Evolutionary conservation across 768 basidiomycete genomes (phyloP).

Genomic region (Roridomyces roridus): DNA sequence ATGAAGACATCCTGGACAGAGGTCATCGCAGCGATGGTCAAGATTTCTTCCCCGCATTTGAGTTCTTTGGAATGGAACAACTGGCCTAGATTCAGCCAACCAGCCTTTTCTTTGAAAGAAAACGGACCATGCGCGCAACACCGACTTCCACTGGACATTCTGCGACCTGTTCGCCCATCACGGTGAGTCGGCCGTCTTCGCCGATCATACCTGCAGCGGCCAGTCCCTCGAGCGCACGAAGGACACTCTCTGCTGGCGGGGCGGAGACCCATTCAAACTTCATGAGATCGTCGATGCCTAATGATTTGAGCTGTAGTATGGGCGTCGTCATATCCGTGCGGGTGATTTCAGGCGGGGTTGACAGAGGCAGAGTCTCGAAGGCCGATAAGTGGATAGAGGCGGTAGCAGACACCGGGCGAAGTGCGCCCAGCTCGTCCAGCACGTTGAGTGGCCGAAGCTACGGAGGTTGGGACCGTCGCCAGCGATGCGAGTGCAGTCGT

Average conservation of each 20-base stretch:
- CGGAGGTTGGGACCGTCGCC: conserved; percentile 80
- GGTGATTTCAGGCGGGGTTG: conserved; percentile 89
- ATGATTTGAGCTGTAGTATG: conserved; percentile 90
- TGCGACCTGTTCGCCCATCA: conserved; percentile 84
- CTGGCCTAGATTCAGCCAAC: conserved; percentile 44
- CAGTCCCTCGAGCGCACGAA: conserved; percentile 86
- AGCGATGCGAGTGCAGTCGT: conserved; percentile 85
- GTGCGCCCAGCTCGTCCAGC: conserved; percentile 96
- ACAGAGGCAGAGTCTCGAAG: conserved; percentile 64
- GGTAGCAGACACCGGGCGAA: conserved; percentile 89
- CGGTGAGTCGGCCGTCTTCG: conserved; percentile 77
- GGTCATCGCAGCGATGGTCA: conserved; percentile 96
- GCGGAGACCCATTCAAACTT: conserved; percentile 95
- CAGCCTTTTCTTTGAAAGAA: not conserved
- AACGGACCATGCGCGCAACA: conserved; percentile 89
- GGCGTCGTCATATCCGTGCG: conserved; percentile 91
- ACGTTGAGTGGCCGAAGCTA: conserved; percentile 90
- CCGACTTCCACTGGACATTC: conserved; percentile 95
- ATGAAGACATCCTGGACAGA: conserved; percentile 94
- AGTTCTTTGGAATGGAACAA: conserved; percentile 86
- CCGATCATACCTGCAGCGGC: conserved; percentile 84
- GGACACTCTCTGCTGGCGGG: conserved; percentile 85
- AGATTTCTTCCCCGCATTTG: conserved; percentile 92
- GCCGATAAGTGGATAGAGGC: conserved; percentile 79
- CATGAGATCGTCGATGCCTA: conserved; percentile 95